Evolutionary conservation across 306 rosid genomes (phyloP).

Genomic region (Delonix regia): DNA sequence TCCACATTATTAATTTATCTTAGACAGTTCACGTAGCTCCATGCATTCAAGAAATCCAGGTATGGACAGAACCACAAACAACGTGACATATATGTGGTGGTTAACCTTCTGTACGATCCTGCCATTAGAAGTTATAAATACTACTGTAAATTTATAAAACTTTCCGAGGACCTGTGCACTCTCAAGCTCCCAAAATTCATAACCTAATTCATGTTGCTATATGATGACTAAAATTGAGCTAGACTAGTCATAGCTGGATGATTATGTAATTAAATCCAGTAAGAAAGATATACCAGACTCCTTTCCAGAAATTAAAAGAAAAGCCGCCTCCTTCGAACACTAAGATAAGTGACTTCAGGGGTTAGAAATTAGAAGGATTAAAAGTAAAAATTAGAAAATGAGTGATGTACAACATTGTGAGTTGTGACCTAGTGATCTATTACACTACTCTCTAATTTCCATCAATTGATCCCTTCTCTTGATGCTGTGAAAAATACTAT

Average conservation of each 20-base stretch:
- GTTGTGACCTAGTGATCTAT: not conserved
- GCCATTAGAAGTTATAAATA: slow-evolving; percentile 44
- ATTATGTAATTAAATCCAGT: too few species aligned
- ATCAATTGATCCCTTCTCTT: slow-evolving; percentile 1
- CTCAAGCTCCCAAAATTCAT: slow-evolving; percentile 53
- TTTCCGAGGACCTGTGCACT: slow-evolving; percentile 46
- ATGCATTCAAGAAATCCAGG: too few species aligned
- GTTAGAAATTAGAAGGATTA: not conserved
- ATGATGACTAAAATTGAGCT: too few species aligned
- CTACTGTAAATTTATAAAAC: slow-evolving; percentile 19
- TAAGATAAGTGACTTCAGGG: slow-evolving; percentile 12
- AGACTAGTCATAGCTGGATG: too few species aligned
- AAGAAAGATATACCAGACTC: too few species aligned
- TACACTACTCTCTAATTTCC: not conserved
- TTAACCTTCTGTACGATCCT: too few species aligned
- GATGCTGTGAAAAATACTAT: not conserved
- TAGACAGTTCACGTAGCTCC: too few species aligned
- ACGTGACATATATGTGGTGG: too few species aligned
- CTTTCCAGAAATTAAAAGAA: not conserved
- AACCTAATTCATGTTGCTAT: slow-evolving; percentile 46
- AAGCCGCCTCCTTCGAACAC: slow-evolving; percentile 17
- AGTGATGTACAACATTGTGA: slow-evolving; percentile 34
- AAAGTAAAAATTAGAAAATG: slow-evolving; percentile 35
- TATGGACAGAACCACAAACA: too few species aligned
- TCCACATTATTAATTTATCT: too few species aligned